Conservation (phyloP, 1,139 yeast species). For the Schizosaccharomyces versatilis region DNA sequence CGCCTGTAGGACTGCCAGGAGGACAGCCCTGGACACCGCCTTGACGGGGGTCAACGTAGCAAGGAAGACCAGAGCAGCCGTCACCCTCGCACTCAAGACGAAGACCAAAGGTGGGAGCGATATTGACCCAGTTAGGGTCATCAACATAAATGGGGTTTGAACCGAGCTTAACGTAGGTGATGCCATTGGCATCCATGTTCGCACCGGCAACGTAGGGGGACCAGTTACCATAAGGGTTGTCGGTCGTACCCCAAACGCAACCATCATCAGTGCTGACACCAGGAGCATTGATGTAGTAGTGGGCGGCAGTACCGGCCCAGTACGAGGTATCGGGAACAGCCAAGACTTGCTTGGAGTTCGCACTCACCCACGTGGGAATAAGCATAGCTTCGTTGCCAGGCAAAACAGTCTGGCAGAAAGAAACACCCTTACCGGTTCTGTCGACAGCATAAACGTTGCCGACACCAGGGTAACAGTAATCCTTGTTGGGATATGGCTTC, state of each 20-base stretch:
- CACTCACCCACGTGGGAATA: conserved; percentile 49
- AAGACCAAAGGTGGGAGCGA: conserved; percentile 43
- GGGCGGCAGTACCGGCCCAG: conserved; percentile 63
- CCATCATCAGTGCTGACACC: conserved; percentile 59
- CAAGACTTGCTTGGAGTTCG: conserved; percentile 27
- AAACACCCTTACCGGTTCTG: conserved; percentile 23
- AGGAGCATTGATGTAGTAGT: conserved; percentile 68
- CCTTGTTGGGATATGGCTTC: conserved; percentile 36
- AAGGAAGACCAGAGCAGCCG: conserved; percentile 50
- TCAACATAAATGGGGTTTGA: conserved; percentile 77
- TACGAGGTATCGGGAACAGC: conserved; percentile 62
- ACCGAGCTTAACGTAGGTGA: conserved; percentile 62
- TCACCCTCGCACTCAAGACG: conserved; percentile 50
- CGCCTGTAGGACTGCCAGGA: conserved; percentile 22
- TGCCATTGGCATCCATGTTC: conserved; percentile 38
- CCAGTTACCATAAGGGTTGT: conserved; percentile 66
- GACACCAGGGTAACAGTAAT: conserved; percentile 46
- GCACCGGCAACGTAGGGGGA: conserved; percentile 84
- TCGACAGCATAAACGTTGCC: conserved; percentile 38
- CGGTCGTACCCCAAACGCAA: conserved; percentile 61
- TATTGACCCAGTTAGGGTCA: conserved; percentile 29
- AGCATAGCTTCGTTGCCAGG: conserved; percentile 91
- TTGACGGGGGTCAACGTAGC: conserved; percentile 55
- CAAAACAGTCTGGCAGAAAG: conserved; percentile 77
- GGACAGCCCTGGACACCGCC: conserved; percentile 35